phyloP scores from a whole-genome alignment of 2,329 filamentous ascomycete genomes.

The Rutstroemia sp. region DNA sequence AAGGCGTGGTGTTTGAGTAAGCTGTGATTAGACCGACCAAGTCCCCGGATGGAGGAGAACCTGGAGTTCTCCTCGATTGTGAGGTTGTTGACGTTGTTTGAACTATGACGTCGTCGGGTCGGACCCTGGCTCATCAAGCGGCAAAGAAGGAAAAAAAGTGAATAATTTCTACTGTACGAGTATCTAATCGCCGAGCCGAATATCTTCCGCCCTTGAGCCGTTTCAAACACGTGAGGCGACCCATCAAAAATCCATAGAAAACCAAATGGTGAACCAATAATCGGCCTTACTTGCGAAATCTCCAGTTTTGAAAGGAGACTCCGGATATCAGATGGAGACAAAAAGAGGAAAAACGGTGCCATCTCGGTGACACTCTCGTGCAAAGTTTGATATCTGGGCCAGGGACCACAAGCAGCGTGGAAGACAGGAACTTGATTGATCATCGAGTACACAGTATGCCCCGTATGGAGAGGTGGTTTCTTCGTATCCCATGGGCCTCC shows the following conservation, averaged over 20 bases:
- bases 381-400: neutral
- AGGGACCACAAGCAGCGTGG: too few species aligned
- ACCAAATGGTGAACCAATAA: neutral
- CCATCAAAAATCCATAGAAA: neutral
- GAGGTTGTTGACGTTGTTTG: too few species aligned
- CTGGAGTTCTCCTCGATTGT: neutral
- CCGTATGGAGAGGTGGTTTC: too few species aligned
- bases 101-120: neutral
- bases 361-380: neutral
- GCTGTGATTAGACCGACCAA: neutral
- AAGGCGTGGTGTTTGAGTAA: neutral
- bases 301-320: neutral
- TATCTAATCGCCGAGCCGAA: too few species aligned
- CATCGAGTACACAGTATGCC: too few species aligned
- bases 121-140: too few species aligned
- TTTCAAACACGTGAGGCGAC: too few species aligned
- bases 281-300: neutral
- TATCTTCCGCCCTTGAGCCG: too few species aligned
- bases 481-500: neutral
- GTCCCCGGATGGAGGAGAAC: neutral
- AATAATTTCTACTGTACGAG: too few species aligned
- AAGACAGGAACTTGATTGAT: too few species aligned
- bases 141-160: too few species aligned
- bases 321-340: neutral
- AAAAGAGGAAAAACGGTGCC: neutral